These are phyloP conservation scores for Proliferodiscus dingleyae DNA, from an alignment of 2,329 filamentous ascomycete genomes.

Conservation along the genomic window DNA sequence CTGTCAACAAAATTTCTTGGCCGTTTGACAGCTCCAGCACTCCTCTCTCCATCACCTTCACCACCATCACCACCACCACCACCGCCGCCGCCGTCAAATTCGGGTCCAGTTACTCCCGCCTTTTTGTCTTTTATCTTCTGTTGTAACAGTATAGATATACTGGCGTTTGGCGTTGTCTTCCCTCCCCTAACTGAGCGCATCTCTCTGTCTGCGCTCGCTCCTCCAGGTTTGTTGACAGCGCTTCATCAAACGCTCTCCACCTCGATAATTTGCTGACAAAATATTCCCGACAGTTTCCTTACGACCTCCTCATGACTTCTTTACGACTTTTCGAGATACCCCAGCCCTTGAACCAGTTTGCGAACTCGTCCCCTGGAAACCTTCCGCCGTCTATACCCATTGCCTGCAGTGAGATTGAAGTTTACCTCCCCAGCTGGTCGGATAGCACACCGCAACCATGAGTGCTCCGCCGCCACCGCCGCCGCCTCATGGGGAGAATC, in stretches of 20 bases:
- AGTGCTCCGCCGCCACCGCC: conserved; percentile 68
- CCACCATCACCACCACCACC: too few relatives aligned
- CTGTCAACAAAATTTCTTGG: too few relatives aligned
- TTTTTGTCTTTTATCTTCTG: too few relatives aligned
- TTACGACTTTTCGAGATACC: conserved; percentile 21
- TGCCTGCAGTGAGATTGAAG: background rate
- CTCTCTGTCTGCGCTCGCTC: background rate
- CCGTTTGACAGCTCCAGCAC: too few relatives aligned
- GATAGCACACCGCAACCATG: conserved; percentile 17
- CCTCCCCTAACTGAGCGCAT: too few relatives aligned
- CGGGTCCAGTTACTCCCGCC: too few relatives aligned
- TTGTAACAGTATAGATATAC: too few relatives aligned
- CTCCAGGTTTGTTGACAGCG: too few relatives aligned
- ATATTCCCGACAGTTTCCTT: conserved; percentile 11
- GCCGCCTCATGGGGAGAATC: conserved; percentile 78
- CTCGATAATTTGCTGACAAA: conserved; percentile 5
- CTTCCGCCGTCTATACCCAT: background rate
- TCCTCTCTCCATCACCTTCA: too few relatives aligned
- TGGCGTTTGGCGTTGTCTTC: too few relatives aligned
- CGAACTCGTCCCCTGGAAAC: background rate
- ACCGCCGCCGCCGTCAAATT: too few relatives aligned
- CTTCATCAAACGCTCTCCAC: conserved; percentile 6
- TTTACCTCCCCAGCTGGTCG: conserved; percentile 1
- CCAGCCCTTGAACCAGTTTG: conserved; percentile 2
- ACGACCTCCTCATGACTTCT: conserved; percentile 24